These are phyloP conservation scores for Myxozyma melibiosi DNA, from an alignment of 805 yeast species.

Conservation along the genomic window DNA sequence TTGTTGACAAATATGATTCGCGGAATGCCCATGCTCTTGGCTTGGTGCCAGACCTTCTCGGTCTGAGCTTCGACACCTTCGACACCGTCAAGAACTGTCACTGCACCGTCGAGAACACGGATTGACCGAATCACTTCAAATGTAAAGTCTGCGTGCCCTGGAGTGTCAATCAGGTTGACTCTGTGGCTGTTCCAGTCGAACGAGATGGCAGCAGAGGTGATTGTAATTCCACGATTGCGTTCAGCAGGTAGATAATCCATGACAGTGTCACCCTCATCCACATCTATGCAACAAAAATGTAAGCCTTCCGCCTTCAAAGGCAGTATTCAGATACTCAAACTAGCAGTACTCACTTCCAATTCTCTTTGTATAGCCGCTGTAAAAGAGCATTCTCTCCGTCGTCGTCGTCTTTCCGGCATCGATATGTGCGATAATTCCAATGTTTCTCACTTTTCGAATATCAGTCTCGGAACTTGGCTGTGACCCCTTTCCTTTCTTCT, in stretches of 20 bases:
- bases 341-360: conserved; percentile 55
- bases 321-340: background rate
- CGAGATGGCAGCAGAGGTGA: conserved; percentile 93
- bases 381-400: conserved; percentile 92
- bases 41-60: conserved; percentile 94
- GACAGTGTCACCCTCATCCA: conserved; percentile 95
- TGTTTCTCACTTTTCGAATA: conserved; percentile 55
- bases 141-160: conserved; percentile 97
- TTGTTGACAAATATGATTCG: conserved; percentile 81
- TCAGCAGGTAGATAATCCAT: conserved; percentile 92
- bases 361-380: conserved; percentile 73
- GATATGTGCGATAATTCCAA: conserved; percentile 97
- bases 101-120: conserved; percentile 91
- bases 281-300: conserved; percentile 49
- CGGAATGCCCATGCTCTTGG: conserved; percentile 67
- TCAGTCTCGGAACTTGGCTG: background rate
- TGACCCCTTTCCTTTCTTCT: background rate
- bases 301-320: background rate
- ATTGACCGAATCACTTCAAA: conserved; percentile 90
- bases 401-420: conserved; percentile 99
- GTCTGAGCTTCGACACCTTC: conserved; percentile 99
- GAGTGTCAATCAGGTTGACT: conserved; percentile 91
- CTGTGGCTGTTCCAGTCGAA: conserved; percentile 78
- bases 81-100: conserved; percentile 88
- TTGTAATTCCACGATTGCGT: conserved; percentile 90